Evolutionary conservation across 208 protist genomes (phyloP).

Genomic region (Endotrypanum monterogeii): DNA sequence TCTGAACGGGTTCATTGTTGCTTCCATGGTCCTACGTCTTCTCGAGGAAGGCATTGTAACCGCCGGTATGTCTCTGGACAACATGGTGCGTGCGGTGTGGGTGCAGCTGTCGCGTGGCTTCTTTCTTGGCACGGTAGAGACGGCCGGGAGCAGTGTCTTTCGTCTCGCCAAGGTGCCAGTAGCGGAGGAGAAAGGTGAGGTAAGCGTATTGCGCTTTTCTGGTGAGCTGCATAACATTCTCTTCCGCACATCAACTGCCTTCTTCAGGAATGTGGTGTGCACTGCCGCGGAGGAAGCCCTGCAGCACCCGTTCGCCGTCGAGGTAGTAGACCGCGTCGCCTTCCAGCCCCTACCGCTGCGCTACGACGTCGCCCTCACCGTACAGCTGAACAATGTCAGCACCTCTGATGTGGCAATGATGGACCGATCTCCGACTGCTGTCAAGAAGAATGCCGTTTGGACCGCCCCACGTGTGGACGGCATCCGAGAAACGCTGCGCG

Average conservation of each 20-base stretch:
- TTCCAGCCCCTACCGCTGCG: conserved; percentile 71
- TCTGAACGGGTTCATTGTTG: conserved; percentile 79
- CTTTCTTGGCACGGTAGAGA: conserved; percentile 27
- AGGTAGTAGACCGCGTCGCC: conserved; percentile 50
- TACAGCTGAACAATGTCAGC: conserved; percentile 15
- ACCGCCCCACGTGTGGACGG: conserved; percentile 22
- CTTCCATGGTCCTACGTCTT: conserved; percentile 68
- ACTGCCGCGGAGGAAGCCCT: conserved; percentile 71
- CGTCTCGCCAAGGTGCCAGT: conserved; percentile 27
- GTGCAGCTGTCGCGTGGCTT: conserved; percentile 67
- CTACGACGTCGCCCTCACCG: conserved; percentile 62
- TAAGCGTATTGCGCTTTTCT: conserved; percentile 64
- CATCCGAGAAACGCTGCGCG: conserved; percentile 25
- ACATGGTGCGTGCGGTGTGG: conserved; percentile 77
- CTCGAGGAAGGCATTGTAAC: conserved; percentile 74
- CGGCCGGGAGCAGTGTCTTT: background rate
- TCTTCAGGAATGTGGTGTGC: conserved; percentile 67
- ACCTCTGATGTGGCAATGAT: background rate
- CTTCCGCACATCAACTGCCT: conserved; percentile 68
- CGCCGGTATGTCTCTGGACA: conserved; percentile 74
- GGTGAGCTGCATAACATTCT: conserved; percentile 81
- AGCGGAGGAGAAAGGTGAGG: conserved; percentile 55
- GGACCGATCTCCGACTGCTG: conserved; percentile 17
- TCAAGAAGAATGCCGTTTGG: conserved; percentile 20
- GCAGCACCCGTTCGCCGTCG: conserved; percentile 44